phyloP scores from a whole-genome alignment of 768 basidiomycete species.

The Naematelia encephala region DNA sequence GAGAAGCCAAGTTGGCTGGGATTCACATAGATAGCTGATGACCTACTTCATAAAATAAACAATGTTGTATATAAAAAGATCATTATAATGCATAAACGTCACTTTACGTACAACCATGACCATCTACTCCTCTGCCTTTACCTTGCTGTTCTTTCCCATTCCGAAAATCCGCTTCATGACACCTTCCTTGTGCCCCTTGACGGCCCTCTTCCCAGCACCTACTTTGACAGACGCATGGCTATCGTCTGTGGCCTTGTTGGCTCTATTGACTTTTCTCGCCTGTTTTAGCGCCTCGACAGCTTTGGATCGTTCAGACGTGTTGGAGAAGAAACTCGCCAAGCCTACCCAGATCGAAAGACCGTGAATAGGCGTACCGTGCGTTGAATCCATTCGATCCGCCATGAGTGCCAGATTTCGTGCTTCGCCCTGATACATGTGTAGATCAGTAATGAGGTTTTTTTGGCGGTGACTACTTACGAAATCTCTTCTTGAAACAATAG shows the following conservation, averaged over 20 bases:
- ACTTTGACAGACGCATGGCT: neutral
- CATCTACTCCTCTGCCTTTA: neutral
- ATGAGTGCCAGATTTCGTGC: slow-evolving; percentile 47
- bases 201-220: too few relatives aligned
- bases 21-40: neutral
- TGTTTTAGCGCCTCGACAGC: slow-evolving; percentile 18
- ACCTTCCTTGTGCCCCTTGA: neutral
- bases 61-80: too few relatives aligned
- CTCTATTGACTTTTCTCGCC: slow-evolving; percentile 10
- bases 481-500: slow-evolving; percentile 84
- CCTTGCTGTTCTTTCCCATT: neutral
- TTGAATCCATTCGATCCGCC: slow-evolving; percentile 46
- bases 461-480: slow-evolving; percentile 54
- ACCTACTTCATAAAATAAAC: neutral
- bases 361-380: slow-evolving; percentile 25
- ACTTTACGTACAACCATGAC: neutral
- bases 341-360: slow-evolving; percentile 49
- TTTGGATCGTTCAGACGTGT: slow-evolving; percentile 19
- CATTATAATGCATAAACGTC: too few relatives aligned
- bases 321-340: slow-evolving; percentile 43
- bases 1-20: neutral
- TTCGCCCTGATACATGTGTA: slow-evolving; percentile 36
- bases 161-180: neutral
- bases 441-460: neutral
- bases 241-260: neutral